These are phyloP conservation scores for Suillus subalutaceus DNA, from an alignment of 768 basidiomycete species.

Conservation along the genomic window DNA sequence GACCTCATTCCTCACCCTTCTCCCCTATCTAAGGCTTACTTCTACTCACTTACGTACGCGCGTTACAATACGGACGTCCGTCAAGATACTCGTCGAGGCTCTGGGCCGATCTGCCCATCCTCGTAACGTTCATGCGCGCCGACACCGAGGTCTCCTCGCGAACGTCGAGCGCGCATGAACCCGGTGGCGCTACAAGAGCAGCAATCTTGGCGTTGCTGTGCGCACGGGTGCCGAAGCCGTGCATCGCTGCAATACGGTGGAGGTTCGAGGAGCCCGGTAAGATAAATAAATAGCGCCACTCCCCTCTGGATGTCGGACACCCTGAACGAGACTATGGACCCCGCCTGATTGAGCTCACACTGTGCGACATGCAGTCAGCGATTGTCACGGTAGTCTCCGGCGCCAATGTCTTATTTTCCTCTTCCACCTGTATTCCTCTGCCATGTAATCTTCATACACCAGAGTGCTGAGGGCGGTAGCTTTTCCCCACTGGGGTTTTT, in stretches of 20 bases:
- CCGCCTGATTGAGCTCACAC: neutral
- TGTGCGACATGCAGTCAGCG: neutral
- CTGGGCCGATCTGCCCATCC: neutral
- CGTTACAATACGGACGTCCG: neutral
- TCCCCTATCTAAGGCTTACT: neutral
- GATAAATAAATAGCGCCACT: conserved; percentile 8
- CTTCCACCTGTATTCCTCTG: neutral
- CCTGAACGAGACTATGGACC: neutral
- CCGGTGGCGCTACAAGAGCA: conserved; percentile 11
- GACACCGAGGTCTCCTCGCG: conserved; percentile 13
- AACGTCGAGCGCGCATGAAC: conserved; percentile 15
- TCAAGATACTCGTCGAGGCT: conserved; percentile 10
- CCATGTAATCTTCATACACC: neutral
- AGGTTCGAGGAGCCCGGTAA: conserved; percentile 4
- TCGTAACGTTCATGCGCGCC: conserved; percentile 12
- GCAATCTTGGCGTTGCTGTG: conserved; percentile 11
- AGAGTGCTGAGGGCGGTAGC: conserved; percentile 19
- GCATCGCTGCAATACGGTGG: conserved; percentile 13
- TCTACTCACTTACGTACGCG: neutral
- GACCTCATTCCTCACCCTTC: neutral
- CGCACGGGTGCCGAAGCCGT: conserved; percentile 11
- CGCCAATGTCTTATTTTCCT: neutral
- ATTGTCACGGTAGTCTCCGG: neutral
- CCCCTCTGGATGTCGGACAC: neutral
- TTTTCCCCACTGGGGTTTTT: conserved; percentile 21